Percentiles rank a stretch among this genome's conserved stretches.
These are phyloP conservation scores for Inga laurina DNA, from an alignment of 306 rosid species.

Conservation along the genomic window DNA sequence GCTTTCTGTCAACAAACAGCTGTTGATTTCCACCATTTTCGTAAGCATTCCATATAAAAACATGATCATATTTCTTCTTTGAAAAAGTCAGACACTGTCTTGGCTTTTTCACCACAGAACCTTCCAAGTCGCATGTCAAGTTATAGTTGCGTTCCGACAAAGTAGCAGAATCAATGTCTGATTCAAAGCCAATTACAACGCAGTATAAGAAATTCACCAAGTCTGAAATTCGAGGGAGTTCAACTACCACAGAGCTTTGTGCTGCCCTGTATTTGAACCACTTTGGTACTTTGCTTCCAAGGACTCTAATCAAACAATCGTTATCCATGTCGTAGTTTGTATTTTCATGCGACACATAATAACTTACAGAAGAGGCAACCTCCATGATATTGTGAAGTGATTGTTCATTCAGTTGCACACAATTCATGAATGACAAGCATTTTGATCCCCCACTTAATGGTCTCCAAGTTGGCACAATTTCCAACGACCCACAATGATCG, in stretches of 20 bases:
- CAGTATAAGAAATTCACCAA: background rate
- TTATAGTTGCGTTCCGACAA: background rate
- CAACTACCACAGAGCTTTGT: background rate
- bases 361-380: background rate
- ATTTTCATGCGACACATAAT: background rate
- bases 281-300: background rate
- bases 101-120: no score
- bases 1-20: background rate
- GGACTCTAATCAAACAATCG: rapidly evolving
- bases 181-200: background rate
- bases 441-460: no score
- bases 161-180: background rate
- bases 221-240: background rate
- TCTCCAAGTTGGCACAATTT: background rate
- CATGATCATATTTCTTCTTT: background rate
- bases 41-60: background rate
- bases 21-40: no score
- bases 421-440: background rate
- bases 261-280: background rate
- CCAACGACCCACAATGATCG: background rate
- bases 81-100: rapidly evolving
- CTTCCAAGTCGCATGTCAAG: background rate
- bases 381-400: background rate
- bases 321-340: rapidly evolving
- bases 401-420: background rate